phyloP scores from a whole-genome alignment of 2,329 filamentous ascomycete genomes.

The Colletotrichum neosansevieriae region DNA sequence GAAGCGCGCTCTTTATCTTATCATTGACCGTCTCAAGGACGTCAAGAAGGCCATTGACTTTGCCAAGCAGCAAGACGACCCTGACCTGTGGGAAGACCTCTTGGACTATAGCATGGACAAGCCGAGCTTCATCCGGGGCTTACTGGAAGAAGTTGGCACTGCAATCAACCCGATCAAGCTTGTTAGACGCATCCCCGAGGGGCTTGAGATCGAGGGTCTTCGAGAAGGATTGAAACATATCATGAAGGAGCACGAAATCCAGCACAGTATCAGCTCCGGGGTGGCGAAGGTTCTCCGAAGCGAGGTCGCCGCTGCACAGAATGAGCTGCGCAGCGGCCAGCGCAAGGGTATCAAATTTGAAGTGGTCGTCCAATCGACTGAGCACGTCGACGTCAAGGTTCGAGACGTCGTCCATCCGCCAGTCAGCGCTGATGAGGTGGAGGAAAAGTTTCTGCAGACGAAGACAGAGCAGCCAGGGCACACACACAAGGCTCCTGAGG shows the following conservation, averaged over 20 bases:
- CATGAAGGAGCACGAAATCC: conserved; percentile 95
- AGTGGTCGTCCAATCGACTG: conserved; percentile 63
- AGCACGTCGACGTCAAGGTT: conserved; percentile 58
- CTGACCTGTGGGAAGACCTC: conserved; percentile 94
- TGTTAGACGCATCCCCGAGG: conserved; percentile 90
- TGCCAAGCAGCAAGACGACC: conserved; percentile 91
- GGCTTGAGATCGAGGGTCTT: conserved; percentile 90
- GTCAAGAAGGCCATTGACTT: conserved; percentile 94
- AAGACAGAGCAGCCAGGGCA: conserved; percentile 48
- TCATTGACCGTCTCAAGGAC: conserved; percentile 92
- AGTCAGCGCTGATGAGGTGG: conserved; percentile 35
- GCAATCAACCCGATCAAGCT: conserved; percentile 92
- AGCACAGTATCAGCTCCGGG: conserved; percentile 90
- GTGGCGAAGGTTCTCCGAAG: conserved; percentile 88
- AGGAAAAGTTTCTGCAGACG: conserved; percentile 34
- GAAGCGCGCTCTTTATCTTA: conserved; percentile 90
- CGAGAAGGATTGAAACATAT: conserved; percentile 90
- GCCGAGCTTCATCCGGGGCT: conserved; percentile 89
- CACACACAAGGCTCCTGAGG: conserved; percentile 51
- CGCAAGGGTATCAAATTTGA: conserved; percentile 91
- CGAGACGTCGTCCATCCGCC: conserved; percentile 51
- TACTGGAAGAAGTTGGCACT: conserved; percentile 94
- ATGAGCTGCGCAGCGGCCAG: conserved; percentile 81
- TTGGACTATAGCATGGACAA: conserved; percentile 98
- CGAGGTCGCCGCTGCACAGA: conserved; percentile 88